A percentile compares a stretch with the other conserved stretches of the same genome.
Evolutionary conservation across 73 alveolate genomes (phyloP).

Genomic region (Tetrahymena malaccensis): DNA sequence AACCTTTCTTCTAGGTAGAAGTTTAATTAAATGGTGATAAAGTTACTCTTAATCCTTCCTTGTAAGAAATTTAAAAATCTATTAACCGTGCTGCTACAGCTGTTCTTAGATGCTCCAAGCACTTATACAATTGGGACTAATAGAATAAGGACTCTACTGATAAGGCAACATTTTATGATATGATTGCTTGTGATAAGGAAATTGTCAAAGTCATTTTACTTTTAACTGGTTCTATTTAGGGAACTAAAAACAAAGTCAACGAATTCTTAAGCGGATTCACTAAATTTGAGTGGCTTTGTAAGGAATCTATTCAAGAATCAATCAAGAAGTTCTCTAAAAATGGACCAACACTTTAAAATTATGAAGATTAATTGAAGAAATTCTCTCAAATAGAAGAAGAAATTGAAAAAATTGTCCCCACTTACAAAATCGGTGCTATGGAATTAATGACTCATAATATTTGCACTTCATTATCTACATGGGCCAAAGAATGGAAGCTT

Average conservation of each 20-base stretch:
- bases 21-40: constrained; percentile 91
- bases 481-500: constrained; percentile 67
- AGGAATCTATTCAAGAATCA: constrained; percentile 85
- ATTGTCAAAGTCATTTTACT: constrained; percentile 98
- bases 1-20: constrained; percentile 99
- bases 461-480: constrained; percentile 53
- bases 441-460: constrained; percentile 64
- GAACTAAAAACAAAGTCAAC: constrained; percentile 85
- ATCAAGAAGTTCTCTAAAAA: constrained; percentile 90
- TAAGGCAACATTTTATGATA: constrained; percentile 98
- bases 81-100: constrained; percentile 99
- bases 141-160: constrained; percentile 74
- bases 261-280: constrained; percentile 88
- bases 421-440: constrained; percentile 96
- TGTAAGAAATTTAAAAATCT: constrained; percentile 73
- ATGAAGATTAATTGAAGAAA: constrained; percentile 85
- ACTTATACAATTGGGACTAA: constrained; percentile 90
- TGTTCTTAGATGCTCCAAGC: constrained; percentile 97
- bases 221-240: constrained; percentile 98
- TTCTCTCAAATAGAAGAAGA: constrained; percentile 81
- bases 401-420: constrained; percentile 72
- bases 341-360: constrained; percentile 94
- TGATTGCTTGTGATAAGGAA: constrained; percentile 99
- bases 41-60: constrained; percentile 80
- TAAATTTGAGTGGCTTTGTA: constrained; percentile 98